Evolutionary conservation across 129 eudicot genomes (phyloP).

Genomic region (Cynara cardunculus): DNA sequence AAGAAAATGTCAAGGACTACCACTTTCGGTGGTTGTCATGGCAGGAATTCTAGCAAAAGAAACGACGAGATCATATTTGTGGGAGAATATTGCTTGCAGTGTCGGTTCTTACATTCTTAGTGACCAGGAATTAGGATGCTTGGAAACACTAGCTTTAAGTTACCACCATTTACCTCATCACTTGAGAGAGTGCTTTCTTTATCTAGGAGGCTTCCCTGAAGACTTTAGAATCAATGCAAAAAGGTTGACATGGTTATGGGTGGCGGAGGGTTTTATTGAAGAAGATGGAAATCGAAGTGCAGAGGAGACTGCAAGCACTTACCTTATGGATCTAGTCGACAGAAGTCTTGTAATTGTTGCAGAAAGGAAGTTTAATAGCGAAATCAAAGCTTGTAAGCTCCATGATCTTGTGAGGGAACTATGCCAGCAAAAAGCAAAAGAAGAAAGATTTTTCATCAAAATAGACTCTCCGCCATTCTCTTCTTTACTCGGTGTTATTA

Average conservation of each 20-base stretch:
- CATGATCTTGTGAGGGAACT: no score
- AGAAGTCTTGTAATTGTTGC: not conserved
- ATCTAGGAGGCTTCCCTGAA: not conserved
- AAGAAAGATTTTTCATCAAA: not conserved
- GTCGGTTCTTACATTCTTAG: not conserved
- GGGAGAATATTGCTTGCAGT: not conserved
- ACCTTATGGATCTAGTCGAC: not conserved
- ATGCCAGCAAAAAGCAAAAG: slow-evolving; percentile 1
- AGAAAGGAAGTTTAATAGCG: not conserved
- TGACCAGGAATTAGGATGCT: not conserved
- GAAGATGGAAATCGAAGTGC: not conserved
- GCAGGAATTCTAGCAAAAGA: slow-evolving; percentile 15
- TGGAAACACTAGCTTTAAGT: not conserved
- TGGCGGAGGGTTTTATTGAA: not conserved
- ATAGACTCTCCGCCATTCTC: not conserved
- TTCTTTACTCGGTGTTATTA: not conserved
- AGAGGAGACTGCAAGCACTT: slow-evolving; percentile 4
- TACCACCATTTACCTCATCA: not conserved
- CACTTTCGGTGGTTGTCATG: not conserved
- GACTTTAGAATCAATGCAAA: not conserved
- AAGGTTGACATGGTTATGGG: not conserved
- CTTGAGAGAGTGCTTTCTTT: not conserved
- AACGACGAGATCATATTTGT: not conserved
- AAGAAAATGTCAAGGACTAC: not conserved
- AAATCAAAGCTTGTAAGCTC: not conserved